Evolutionary conservation across 2,329 filamentous ascomycete genomes (phyloP), one percentile per base, ranked within the genome.

Genomic region (Aureobasidium sp.): DNA sequence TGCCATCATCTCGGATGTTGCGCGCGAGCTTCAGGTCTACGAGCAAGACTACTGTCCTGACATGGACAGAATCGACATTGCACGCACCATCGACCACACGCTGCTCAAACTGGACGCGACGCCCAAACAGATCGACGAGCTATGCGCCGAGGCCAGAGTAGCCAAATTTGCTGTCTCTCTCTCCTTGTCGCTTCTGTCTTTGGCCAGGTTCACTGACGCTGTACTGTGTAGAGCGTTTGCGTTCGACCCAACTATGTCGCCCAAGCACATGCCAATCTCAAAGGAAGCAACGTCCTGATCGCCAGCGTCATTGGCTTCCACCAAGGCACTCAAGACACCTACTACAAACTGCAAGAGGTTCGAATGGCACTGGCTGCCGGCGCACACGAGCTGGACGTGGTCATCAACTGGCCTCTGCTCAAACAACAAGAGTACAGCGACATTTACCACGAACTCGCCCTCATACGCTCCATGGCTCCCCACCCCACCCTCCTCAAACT

Each of bases 221-320:
- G n/a, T 37, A 6, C 22, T 12, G 9, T 42, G 76, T 65, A 69
- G 76, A 77, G 81, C 11, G 83, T 85, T 61, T 86, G 83, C 68
- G 82, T 86, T 1, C 79, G 83, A 8, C 72, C 79, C 1, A 74
- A 77, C 39, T 78, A 77, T 69, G 82, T 85, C n/a, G 66, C 74
- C 27, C 78, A 76, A 61, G 80, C 80, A 53, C 76, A 77, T 19
- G 66, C 75, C 45, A 77, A 79, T 60, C 75, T 86, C 52, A 74
- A 76, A 62, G 76, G 75, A 53, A 76, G 76, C 8, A 69, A 70
- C 6, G 77, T 82, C n/a, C 74, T 75, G 27, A 78, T 85, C 22
- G 81, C 82, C 48, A 82, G 80, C 65, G 83, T 85, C 6, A 76
- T 85, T 11, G 82, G 81, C 24, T 85, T 85, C 69, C 83, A 81